Evolutionary conservation across 768 basidiomycete species (phyloP).

Genomic region (Suillus americanus): DNA sequence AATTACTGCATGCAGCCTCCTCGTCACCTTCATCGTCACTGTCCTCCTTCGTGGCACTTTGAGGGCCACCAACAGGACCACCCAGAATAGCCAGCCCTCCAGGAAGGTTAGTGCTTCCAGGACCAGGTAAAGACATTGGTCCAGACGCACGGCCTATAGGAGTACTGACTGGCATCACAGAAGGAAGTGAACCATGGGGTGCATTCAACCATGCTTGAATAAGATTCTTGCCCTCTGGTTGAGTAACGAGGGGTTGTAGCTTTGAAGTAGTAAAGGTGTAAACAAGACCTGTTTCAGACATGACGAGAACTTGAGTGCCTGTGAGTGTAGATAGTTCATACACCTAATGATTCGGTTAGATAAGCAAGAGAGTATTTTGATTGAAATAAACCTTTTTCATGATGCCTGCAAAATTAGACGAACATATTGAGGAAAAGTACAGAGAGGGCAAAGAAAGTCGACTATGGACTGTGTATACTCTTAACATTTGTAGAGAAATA

Average conservation of each 20-base stretch:
- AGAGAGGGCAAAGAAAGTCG: constrained; percentile 35
- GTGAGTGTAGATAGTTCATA: constrained; percentile 98
- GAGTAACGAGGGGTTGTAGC: constrained; percentile 96
- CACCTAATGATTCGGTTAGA: constrained; percentile 55
- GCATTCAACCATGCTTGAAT: constrained; percentile 98
- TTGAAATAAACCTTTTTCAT: constrained; percentile 90
- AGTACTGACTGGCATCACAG: constrained; percentile 69
- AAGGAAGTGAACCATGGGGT: constrained; percentile 77
- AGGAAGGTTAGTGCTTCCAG: constrained; percentile 64
- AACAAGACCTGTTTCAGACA: constrained; percentile 98
- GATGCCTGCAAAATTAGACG: constrained; percentile 79
- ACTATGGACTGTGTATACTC: no score
- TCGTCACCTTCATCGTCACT: constrained; percentile 62
- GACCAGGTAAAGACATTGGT: constrained; percentile 48
- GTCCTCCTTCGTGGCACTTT: constrained; percentile 50
- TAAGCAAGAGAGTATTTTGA: constrained; percentile 24
- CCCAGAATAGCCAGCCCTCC: constrained; percentile 77
- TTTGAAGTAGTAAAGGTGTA: constrained; percentile 99
- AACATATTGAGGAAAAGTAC: constrained; percentile 37
- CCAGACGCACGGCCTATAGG: constrained; percentile 64
- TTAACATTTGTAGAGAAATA: no score
- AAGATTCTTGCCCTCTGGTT: constrained; percentile 96
- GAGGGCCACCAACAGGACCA: constrained; percentile 37
- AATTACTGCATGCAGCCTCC: constrained; percentile 51
- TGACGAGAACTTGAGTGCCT: constrained; percentile 97